Evolutionary conservation across 768 basidiomycete species (phyloP).

Genomic region (Lepiota subincarnata): DNA sequence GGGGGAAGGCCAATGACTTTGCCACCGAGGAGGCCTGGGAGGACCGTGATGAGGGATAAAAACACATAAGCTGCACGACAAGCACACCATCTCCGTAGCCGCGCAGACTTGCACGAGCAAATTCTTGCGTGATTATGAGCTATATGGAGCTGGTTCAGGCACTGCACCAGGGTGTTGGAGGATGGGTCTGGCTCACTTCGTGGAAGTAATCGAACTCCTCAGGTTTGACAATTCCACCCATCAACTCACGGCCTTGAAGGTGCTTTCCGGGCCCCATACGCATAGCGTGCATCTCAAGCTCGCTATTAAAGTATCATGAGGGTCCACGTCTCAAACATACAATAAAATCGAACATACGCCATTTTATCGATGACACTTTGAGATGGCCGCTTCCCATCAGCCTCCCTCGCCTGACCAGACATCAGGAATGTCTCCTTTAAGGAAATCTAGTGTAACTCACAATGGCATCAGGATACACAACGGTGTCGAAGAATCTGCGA

Average conservation of each 20-base stretch:
- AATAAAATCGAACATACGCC: slow-evolving; percentile 66
- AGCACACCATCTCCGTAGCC: slow-evolving; percentile 78
- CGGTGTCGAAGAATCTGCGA: slow-evolving; percentile 69
- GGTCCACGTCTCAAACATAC: slow-evolving; percentile 48
- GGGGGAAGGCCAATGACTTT: slow-evolving; percentile 86
- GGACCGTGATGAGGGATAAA: slow-evolving; percentile 16
- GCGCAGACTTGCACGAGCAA: slow-evolving; percentile 61
- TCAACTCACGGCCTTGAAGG: slow-evolving; percentile 74
- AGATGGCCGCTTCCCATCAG: slow-evolving; percentile 81
- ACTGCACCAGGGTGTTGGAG: background rate
- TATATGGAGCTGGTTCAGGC: slow-evolving; percentile 21
- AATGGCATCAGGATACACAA: slow-evolving; percentile 48
- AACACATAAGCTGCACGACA: background rate
- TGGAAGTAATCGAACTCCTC: slow-evolving; percentile 94
- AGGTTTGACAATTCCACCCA: slow-evolving; percentile 77
- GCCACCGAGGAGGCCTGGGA: slow-evolving; percentile 63
- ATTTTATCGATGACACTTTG: slow-evolving; percentile 79
- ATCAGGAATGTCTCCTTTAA: background rate
- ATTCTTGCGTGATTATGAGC: slow-evolving; percentile 84
- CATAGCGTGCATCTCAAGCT: slow-evolving; percentile 81
- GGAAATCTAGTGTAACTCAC: slow-evolving; percentile 11
- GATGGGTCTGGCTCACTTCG: slow-evolving; percentile 38
- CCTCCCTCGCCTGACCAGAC: slow-evolving; percentile 49
- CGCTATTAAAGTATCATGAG: slow-evolving; percentile 30
- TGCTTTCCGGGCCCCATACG: slow-evolving; percentile 93